Percentiles rank a stretch among this genome's conserved stretches.
phyloP scores from a whole-genome alignment of 164 flowering plant genomes.

The Macadamia integrifolia region DNA sequence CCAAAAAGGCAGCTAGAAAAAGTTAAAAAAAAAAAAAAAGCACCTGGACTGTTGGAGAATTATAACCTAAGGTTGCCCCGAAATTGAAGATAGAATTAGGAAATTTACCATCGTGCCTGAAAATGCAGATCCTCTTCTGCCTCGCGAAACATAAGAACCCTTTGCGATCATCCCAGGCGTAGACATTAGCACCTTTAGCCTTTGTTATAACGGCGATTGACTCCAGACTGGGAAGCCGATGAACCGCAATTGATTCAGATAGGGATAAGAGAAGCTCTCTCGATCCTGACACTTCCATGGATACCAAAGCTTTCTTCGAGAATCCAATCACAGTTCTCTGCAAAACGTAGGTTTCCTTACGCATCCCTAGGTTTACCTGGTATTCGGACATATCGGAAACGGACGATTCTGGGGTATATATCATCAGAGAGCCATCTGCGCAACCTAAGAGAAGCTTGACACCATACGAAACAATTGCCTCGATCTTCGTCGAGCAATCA shows the following conservation, averaged over 20 bases:
- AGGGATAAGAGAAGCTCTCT: conserved; percentile 70
- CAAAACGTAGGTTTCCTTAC: conserved; percentile 44
- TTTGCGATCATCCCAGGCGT: conserved; percentile 80
- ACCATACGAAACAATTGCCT: conserved; percentile 57
- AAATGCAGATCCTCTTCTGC: conserved; percentile 84
- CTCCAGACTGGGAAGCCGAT: conserved; percentile 77
- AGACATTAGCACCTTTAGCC: conserved; percentile 83
- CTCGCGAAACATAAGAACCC: conserved; percentile 79
- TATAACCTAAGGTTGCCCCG: neutral
- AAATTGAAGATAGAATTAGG: neutral
- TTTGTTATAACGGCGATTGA: conserved; percentile 74
- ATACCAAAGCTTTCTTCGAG: conserved; percentile 51
- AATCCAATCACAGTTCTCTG: conserved; percentile 56
- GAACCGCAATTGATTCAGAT: conserved; percentile 78
- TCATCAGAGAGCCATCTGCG: conserved; percentile 69
- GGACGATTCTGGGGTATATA: conserved; percentile 52
- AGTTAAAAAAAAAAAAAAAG: too few relatives aligned
- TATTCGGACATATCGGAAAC: conserved; percentile 34
- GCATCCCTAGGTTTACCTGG: conserved; percentile 1
- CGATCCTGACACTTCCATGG: conserved; percentile 64
- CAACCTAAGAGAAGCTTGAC: conserved; percentile 66
- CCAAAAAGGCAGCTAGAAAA: too few relatives aligned
- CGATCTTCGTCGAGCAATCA: conserved; percentile 59
- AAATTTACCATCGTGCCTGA: conserved; percentile 79
- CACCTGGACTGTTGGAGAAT: neutral